Conservation (phyloP, 768 basidiomycete species). For the Austroboletus eburneus region DNA sequence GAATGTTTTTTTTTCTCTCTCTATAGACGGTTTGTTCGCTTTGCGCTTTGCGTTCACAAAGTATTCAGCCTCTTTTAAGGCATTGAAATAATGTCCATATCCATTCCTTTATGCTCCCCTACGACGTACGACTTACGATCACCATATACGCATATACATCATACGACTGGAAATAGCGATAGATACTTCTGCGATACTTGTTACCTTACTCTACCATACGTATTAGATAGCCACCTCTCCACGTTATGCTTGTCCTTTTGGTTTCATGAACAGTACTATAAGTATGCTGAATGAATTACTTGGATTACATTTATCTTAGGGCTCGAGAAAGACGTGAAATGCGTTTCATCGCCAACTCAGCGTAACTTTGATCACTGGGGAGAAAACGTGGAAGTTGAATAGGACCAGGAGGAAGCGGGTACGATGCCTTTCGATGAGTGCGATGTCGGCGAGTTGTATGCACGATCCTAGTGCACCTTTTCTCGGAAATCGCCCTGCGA, state of each 20-base stretch:
- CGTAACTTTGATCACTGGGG: too few species aligned
- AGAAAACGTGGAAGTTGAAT: too few species aligned
- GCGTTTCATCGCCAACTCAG: too few species aligned
- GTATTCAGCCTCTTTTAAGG: neutral
- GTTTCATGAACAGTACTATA: neutral
- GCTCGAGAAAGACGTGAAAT: too few species aligned
- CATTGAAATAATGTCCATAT: conserved; percentile 13
- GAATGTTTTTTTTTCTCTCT: conserved; percentile 1
- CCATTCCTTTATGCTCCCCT: conserved; percentile 1
- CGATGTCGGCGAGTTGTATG: too few species aligned
- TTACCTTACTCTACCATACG: conserved; percentile 7
- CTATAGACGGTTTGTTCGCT: conserved; percentile 1
- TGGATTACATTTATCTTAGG: neutral
- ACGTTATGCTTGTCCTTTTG: conserved; percentile 4
- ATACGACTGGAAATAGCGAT: neutral
- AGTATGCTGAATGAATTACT: neutral
- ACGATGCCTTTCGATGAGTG: too few species aligned
- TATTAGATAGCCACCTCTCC: neutral
- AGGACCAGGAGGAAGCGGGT: too few species aligned
- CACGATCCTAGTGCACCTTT: too few species aligned
- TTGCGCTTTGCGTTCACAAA: neutral
- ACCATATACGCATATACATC: neutral
- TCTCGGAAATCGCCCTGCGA: too few species aligned
- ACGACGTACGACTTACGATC: neutral
- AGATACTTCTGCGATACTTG: conserved; percentile 1